Evolutionary conservation across 805 yeast species (phyloP), one percentile per base, ranked within the genome.

Genomic region (Starmerella kuoi): DNA sequence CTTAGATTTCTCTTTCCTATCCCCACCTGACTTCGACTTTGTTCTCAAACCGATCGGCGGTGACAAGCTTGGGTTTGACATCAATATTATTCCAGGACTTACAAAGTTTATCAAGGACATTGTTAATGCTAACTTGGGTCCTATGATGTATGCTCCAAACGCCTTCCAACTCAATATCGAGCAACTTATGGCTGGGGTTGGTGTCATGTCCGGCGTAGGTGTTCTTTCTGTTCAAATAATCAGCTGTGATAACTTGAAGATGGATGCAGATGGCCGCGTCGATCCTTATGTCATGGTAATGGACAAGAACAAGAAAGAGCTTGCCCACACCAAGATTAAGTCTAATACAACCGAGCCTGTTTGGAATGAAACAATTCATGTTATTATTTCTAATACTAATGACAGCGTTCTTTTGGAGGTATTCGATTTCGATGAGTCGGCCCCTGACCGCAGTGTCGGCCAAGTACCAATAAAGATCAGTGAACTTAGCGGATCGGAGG

Each of bases 81-180:
- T 55, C 39, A 74, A 87, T 56, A 67, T 80, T 38, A 62, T 91
- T 41, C 99, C 99, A 12, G 98, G 98, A 34, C 65, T 91, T 40
- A 74, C 74, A 52, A 75, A 84, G 40, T 74, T 85, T 56, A 79
- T 88, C 55, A 79, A 81, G 59, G 85, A 80, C 56, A 78, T 87
- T 84, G 74, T 86, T 21, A 74, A 73, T 55, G 83, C 86, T 58
- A 87, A 79, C 62, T 77, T 75, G 40, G 97, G 97, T 8, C 91
- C 96, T 24, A 74, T 91, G 67, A 57, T 88, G 37, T 80, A 84
- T 55, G 70, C 81, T 35, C 99, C 99, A 12, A 77, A 91, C 50
- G 85, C 95, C 3, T 82, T 87, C 69, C 94, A 91, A 66, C 65
- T 91, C 58, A 91, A 93, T 55, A 72, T 91, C 35, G 94, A 93